Evolutionary conservation across 23 red algal genomes (phyloP).

Genomic region (Gracilaria caudata): DNA sequence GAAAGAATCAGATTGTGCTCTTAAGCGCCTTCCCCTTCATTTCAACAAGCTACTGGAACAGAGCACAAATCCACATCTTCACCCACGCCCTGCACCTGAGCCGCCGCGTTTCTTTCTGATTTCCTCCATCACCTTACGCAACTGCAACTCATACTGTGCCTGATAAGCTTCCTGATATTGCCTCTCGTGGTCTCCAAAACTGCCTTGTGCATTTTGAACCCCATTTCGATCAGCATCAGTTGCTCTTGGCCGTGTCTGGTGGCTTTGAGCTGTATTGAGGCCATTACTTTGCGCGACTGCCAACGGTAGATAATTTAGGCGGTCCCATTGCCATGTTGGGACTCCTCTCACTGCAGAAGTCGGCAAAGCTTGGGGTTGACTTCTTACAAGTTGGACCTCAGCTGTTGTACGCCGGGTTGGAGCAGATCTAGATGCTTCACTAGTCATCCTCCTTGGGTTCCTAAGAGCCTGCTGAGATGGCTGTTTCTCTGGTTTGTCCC

Average conservation of each 20-base stretch:
- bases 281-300: not conserved
- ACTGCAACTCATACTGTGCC: not conserved
- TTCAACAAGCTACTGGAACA: not conserved
- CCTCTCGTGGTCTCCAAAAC: not conserved
- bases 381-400: not conserved
- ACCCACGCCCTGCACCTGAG: not conserved
- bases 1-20: no score
- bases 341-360: not conserved
- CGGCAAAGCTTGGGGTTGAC: not conserved
- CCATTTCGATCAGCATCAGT: not conserved
- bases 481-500: not conserved
- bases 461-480: not conserved
- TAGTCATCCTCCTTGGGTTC: not conserved
- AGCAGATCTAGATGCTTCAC: not conserved
- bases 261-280: not conserved
- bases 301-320: not conserved
- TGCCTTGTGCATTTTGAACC: not conserved
- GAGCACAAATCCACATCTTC: not conserved
- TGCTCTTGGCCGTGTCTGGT: not conserved
- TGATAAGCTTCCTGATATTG: slow-evolving; percentile 21
- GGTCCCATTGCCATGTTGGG: not conserved
- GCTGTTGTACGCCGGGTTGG: not conserved
- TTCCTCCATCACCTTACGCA: slow-evolving; percentile 29
- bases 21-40: not conserved
- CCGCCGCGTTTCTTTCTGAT: not conserved